phyloP scores from a whole-genome alignment of 352 stramenopile species.

The Phytopythium oedochilum region DNA sequence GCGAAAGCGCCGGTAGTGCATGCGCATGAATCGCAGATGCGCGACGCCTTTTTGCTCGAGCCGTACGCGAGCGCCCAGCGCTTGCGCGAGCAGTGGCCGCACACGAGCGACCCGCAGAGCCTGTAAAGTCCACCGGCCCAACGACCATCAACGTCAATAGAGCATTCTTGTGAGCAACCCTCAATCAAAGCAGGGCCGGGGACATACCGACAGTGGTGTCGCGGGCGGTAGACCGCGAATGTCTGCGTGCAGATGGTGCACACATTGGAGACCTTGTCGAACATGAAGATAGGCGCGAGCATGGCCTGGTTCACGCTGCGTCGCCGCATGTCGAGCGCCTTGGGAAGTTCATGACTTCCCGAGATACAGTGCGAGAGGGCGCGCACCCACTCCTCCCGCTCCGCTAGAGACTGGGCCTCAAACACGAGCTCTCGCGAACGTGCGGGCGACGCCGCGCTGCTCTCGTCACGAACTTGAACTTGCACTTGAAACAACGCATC shows the following conservation, averaged over 20 bases:
- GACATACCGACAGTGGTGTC: constrained; percentile 77
- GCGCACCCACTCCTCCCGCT: constrained; percentile 81
- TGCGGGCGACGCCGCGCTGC: background rate
- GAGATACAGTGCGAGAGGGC: constrained; percentile 74
- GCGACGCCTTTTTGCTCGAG: constrained; percentile 73
- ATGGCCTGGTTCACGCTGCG: constrained; percentile 67
- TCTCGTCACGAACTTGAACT: constrained; percentile 17
- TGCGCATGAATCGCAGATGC: constrained; percentile 70
- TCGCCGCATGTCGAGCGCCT: constrained; percentile 49
- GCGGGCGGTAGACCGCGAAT: constrained; percentile 78
- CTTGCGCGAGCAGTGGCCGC: constrained; percentile 74
- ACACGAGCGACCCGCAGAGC: constrained; percentile 78
- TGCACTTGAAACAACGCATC: constrained; percentile 54
- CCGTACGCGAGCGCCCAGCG: constrained; percentile 77
- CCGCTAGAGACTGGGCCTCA: constrained; percentile 48
- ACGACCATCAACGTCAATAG: background rate
- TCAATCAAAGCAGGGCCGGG: too few species aligned
- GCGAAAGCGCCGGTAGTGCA: constrained; percentile 31
- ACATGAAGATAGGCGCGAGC: constrained; percentile 84
- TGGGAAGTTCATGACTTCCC: constrained; percentile 33
- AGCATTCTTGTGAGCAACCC: background rate
- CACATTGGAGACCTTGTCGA: constrained; percentile 82
- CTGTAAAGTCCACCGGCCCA: constrained; percentile 16
- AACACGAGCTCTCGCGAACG: constrained; percentile 43
- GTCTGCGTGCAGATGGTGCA: constrained; percentile 82